These are phyloP conservation scores for Arthroderma sp. DNA, from an alignment of 2,329 filamentous ascomycete genomes.

Conservation along the genomic window DNA sequence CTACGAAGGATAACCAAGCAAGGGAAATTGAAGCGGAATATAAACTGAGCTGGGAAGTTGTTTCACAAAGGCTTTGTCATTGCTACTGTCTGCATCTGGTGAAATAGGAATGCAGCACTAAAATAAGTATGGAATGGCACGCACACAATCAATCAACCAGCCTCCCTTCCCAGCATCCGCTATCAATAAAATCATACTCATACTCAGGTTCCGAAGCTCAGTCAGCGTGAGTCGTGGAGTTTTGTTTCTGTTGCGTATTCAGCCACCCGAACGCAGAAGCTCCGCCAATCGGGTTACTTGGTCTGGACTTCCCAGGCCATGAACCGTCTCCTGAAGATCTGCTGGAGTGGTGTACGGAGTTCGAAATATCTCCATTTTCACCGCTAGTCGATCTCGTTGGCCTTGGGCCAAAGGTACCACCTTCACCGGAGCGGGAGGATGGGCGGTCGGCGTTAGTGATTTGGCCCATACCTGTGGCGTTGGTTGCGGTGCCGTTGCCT, in stretches of 20 bases:
- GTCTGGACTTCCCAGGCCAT: slow-evolving; percentile 39
- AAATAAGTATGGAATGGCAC: not conserved
- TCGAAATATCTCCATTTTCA: not conserved
- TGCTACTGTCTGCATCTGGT: slow-evolving; percentile 1
- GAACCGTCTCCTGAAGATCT: slow-evolving; percentile 19
- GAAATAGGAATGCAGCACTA: not conserved
- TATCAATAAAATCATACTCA: not conserved
- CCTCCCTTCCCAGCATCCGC: not conserved
- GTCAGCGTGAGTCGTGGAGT: not conserved
- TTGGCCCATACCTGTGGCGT: not conserved
- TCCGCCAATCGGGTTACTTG: slow-evolving; percentile 52
- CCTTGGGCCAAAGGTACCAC: not conserved
- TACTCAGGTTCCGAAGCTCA: not conserved
- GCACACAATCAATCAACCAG: not conserved
- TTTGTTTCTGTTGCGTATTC: slow-evolving; percentile 5
- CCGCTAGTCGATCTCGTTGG: not conserved
- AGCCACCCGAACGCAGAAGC: slow-evolving; percentile 16
- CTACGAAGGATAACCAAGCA: no score
- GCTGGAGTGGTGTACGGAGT: not conserved
- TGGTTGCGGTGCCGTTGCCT: slow-evolving; percentile 3
- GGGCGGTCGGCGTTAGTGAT: not conserved
- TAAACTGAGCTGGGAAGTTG: not conserved
- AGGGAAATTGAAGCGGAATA: not conserved
- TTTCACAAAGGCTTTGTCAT: not conserved
- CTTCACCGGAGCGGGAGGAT: not conserved